Percentiles rank a stretch among this genome's conserved stretches.
Evolutionary conservation across 2,329 filamentous ascomycete genomes (phyloP).

Genomic region (Curvularia hawaiiensis): DNA sequence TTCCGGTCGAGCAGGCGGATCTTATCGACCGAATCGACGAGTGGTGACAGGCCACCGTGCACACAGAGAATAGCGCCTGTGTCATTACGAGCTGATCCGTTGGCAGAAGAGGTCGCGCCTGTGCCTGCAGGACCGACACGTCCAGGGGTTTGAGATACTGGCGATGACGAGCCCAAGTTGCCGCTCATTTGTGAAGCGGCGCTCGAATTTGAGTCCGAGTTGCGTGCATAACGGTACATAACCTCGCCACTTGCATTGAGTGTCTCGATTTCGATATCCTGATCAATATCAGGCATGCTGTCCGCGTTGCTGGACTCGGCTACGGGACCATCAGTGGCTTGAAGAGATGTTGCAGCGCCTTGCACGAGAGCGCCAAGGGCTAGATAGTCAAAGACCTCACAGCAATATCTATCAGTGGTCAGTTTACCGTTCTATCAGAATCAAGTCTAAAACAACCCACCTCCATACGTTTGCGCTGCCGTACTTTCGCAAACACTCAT

Average conservation of each 20-base stretch:
- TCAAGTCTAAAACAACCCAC: constrained; percentile 1
- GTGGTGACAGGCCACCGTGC: constrained; percentile 87
- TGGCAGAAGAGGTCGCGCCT: constrained; percentile 73
- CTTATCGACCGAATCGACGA: constrained; percentile 93
- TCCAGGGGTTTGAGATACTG: constrained; percentile 48
- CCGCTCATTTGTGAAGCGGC: constrained; percentile 39
- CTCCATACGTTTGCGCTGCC: constrained; percentile 94
- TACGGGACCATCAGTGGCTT: constrained; percentile 63
- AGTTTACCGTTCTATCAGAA: background rate
- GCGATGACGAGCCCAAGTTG: constrained; percentile 43
- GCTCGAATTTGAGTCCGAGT: constrained; percentile 45
- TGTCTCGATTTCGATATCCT: constrained; percentile 90
- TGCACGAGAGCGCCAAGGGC: constrained; percentile 87
- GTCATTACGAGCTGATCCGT: constrained; percentile 60
- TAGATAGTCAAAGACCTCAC: constrained; percentile 97
- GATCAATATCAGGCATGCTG: constrained; percentile 59
- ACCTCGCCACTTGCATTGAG: constrained; percentile 82
- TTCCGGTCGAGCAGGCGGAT: constrained; percentile 91
- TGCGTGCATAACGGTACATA: constrained; percentile 71
- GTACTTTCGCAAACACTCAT: constrained; percentile 78
- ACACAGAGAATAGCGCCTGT: constrained; percentile 82
- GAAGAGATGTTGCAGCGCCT: constrained; percentile 73
- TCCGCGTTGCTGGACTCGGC: constrained; percentile 58
- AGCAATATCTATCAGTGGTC: constrained; percentile 66
- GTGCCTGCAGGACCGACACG: constrained; percentile 78